These are phyloP conservation scores for Claviceps quebecensis DNA, from an alignment of 2,329 filamentous ascomycete genomes.

Conservation along the genomic window DNA sequence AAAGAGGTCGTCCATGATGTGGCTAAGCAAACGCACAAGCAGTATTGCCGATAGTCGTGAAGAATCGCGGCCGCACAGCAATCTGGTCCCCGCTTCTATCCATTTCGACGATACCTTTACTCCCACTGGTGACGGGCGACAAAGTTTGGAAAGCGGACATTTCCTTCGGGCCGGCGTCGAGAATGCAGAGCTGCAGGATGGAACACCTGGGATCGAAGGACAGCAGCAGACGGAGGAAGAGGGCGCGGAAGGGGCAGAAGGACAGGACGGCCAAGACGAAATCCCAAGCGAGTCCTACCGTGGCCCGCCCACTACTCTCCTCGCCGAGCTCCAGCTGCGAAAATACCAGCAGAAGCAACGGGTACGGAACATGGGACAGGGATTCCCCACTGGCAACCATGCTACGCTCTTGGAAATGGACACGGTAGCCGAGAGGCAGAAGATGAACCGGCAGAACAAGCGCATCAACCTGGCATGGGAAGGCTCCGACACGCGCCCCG, in stretches of 20 bases:
- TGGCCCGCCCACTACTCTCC: conserved; percentile 72
- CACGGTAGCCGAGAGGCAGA: conserved; percentile 74
- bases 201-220: not conserved
- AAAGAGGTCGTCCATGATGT: conserved; percentile 35
- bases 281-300: conserved; percentile 39
- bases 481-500: conserved; percentile 38
- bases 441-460: conserved; percentile 56
- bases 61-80: conserved; percentile 11
- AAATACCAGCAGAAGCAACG: conserved; percentile 79
- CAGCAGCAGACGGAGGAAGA: conserved; percentile 22
- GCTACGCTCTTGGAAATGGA: conserved; percentile 84
- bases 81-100: conserved; percentile 11
- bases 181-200: conserved; percentile 13
- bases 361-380: conserved; percentile 46
- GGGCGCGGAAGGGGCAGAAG: conserved; percentile 26
- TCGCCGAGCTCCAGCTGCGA: conserved; percentile 82
- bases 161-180: conserved; percentile 10
- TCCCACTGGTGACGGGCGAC: not conserved
- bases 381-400: conserved; percentile 65
- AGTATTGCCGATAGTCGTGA: conserved; percentile 17
- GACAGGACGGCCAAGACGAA: conserved; percentile 16
- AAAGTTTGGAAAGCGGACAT: conserved; percentile 6
- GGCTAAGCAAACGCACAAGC: conserved; percentile 27
- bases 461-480: conserved; percentile 89
- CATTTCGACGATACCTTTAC: conserved; percentile 10